phyloP scores from a whole-genome alignment of 2,329 filamentous ascomycete genomes.

The Phoma sp. region DNA sequence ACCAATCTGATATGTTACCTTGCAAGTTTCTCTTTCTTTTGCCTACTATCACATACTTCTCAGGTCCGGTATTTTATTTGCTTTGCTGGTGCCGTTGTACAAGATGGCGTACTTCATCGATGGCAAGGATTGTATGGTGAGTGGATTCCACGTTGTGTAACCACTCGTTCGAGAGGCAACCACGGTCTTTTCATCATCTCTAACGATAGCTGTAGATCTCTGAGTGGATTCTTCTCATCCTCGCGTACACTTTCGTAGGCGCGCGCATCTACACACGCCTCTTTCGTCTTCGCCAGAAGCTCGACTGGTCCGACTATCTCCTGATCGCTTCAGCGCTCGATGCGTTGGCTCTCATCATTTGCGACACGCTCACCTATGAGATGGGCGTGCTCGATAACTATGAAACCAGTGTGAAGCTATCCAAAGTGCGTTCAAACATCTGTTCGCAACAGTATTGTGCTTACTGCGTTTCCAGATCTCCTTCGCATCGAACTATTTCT shows the following conservation, averaged over 20 bases:
- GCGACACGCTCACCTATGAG: conserved; percentile 25
- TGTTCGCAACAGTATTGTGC: neutral
- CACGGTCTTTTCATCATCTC: neutral
- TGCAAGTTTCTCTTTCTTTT: neutral
- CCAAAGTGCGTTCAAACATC: conserved; percentile 18
- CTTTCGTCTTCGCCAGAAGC: conserved; percentile 21
- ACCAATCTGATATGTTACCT: neutral
- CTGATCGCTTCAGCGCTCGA: conserved; percentile 23
- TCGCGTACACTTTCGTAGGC: conserved; percentile 27
- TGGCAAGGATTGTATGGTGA: conserved; percentile 28
- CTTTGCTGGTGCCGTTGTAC: neutral
- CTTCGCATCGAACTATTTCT: conserved; percentile 33
- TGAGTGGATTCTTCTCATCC: conserved; percentile 26
- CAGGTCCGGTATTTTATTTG: neutral
- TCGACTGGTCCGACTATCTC: conserved; percentile 26
- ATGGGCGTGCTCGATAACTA: conserved; percentile 29
- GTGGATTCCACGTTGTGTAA: neutral
- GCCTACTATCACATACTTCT: neutral
- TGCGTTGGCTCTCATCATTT: conserved; percentile 24
- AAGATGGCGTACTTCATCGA: conserved; percentile 23
- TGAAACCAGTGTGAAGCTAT: conserved; percentile 24
- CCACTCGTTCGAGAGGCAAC: neutral
- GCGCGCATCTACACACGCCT: conserved; percentile 24
- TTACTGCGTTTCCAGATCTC: conserved; percentile 21
- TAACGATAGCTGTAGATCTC: conserved; percentile 16